These are phyloP conservation scores for Plantago coronopus DNA, from an alignment of 305 asterid species.

Conservation along the genomic window DNA sequence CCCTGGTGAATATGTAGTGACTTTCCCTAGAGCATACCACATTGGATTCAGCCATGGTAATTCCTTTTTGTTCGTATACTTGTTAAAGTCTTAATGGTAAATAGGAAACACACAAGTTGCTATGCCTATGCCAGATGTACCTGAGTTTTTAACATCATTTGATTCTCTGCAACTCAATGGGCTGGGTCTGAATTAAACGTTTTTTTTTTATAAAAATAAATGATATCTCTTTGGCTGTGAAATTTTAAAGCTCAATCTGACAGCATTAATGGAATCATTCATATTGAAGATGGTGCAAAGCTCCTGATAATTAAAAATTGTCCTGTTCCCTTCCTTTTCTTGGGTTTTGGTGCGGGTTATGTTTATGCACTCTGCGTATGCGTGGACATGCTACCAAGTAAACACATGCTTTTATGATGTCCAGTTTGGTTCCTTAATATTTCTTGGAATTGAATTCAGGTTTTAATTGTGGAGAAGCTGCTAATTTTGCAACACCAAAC, in stretches of 20 bases:
- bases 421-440: slow-evolving; percentile 2
- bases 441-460: slow-evolving; percentile 40
- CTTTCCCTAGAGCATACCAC: slow-evolving; percentile 98
- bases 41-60: slow-evolving; percentile 98
- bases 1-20: slow-evolving; percentile 97
- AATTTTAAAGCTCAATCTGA: not conserved
- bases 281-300: slow-evolving; percentile 6
- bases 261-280: not conserved
- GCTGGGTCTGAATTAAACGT: slow-evolving; percentile 14
- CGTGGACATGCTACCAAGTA: slow-evolving; percentile 4
- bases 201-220: slow-evolving; percentile 1
- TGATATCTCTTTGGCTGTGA: not conserved
- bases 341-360: not conserved
- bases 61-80: slow-evolving; percentile 24
- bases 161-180: slow-evolving; percentile 14
- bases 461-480: slow-evolving; percentile 98
- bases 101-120: slow-evolving; percentile 14
- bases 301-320: slow-evolving; percentile 4
- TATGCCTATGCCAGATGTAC: slow-evolving; percentile 7
- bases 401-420: slow-evolving; percentile 13
- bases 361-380: slow-evolving; percentile 1
- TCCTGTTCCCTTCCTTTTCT: not conserved
- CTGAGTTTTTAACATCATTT: slow-evolving; percentile 4
- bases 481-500: slow-evolving; percentile 88
- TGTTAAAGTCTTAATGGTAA: slow-evolving; percentile 16